Percentiles rank a stretch among this genome's conserved stretches.
Evolutionary conservation across 345 rosid genomes (phyloP).

Genomic region (Lenwebbia sp.): DNA sequence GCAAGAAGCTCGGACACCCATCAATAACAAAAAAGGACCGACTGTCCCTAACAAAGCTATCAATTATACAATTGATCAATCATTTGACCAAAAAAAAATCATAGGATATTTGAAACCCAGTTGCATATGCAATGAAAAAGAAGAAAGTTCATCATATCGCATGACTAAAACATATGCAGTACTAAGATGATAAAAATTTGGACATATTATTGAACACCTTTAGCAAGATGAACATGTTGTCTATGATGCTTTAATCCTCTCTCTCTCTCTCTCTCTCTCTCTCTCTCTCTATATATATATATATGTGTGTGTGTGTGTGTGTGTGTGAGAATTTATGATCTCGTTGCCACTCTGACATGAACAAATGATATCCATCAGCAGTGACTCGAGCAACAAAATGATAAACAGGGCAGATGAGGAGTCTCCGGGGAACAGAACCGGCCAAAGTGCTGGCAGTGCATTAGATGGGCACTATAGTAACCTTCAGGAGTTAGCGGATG

Average conservation of each 20-base stretch:
- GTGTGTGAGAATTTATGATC: not conserved
- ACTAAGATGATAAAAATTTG: not conserved
- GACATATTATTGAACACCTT: not conserved
- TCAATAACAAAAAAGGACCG: not conserved
- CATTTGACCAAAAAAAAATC: too few species aligned
- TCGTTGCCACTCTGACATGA: constrained; percentile 26
- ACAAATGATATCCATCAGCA: constrained; percentile 27
- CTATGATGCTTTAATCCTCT: not conserved
- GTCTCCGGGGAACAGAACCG: constrained; percentile 13
- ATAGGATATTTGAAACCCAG: not conserved
- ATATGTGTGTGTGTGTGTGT: too few species aligned
- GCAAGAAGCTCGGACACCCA: too few species aligned
- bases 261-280: not conserved
- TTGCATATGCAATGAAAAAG: not conserved
- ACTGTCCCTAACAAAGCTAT: not conserved
- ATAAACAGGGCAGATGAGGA: constrained; percentile 18
- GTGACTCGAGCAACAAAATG: constrained; percentile 31
- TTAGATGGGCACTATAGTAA: constrained; percentile 12
- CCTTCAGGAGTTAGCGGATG: constrained; percentile 24
- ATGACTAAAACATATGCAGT: not conserved
- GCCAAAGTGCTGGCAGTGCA: constrained; percentile 11
- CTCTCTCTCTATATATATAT: too few species aligned
- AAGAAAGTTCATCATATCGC: not conserved
- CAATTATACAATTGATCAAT: not conserved
- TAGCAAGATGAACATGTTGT: not conserved